Base-by-base conservation (phyloP, 306 rosid genomes). In the Fragaria nilgerrensis region DNA sequence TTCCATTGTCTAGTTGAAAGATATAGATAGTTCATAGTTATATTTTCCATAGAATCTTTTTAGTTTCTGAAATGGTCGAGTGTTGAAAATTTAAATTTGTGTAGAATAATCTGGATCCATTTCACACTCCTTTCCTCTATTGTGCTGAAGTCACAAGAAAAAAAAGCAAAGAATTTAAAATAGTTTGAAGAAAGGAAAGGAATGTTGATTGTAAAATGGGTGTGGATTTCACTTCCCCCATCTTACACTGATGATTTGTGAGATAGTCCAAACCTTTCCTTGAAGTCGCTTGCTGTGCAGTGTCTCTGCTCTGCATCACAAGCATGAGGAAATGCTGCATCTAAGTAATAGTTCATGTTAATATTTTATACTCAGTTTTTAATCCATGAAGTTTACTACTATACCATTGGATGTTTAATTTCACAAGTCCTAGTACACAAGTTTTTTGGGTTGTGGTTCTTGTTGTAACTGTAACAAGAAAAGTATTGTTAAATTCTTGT, bases 391-490 rank as follows among this genome's bases (percentile, higher is more conserved):
- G 16, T 72, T 32, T 19, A 34, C 62, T 52, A 32, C 20, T 29
- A 41, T 29, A 29, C 43, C 9, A 73, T 55, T 37, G 48, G 52
- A 55, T 55, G 9, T 25, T 73, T 15, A 37, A 73, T 73, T 55
- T 25, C 17, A 11, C 0, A 9, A 53, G 61, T 53, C 61, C 25
- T 12, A 70, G 59, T 45, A 16, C 44, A 29, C 14, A 73, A 32
- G 52, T 22, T 39, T 73, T 37, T 53, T 73, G 67, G 1, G 67
- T 37, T 55, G 22, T 73, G 67, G 23, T 73, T 47, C 15, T 32
- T 72, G 59, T 71, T 44, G n/a, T 49, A 73, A 39, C 67, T 39
- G 34, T n/a, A 72, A 32, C 22, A 72, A 29, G 39, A 32, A 53
- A 13, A n/a, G 36, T n/a, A 43, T 72, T 50, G 32, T 50, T 34